Evolutionary conservation across 495 filamentous ascomycete species (phyloP), one percentile per base, ranked within the genome.

Genomic region (Aspergillus funiculosus): DNA sequence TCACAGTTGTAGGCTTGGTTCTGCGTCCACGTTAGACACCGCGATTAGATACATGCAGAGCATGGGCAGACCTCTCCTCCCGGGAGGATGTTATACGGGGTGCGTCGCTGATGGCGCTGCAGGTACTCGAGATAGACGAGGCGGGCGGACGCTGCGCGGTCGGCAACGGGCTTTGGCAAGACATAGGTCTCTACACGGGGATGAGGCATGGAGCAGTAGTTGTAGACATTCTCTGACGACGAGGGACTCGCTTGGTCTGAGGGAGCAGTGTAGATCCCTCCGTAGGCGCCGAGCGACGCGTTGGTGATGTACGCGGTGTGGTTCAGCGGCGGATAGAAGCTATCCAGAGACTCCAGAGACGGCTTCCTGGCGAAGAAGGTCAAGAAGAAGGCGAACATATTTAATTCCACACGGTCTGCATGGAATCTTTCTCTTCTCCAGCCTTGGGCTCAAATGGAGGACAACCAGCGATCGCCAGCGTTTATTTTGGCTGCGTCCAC

Each of bases 151-250:
- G 61, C 52, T 4, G 59, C 52, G 2, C 57, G 51, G 6, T 67
- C 60, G 4, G 51, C 41, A 9, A 69, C 48, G 6, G 62, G 57
- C 5, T 39, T 43, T 0, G 68, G 68, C 13, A 63, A 43, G 9
- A 51, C 6, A 29, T 72, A 72, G 20, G 66, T 59, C 10, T 62
- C 40, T 14, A 41, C 36, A 18, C 60, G 66, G 4, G 68, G 68
- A 54, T 72, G 68, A n/a, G 68, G 68, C 68, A 72, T 72, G 4
- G 62, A 57, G 22, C 68, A 72, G 43, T 72, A 72, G 34, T 70
- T 63, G 44, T 72, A 72, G 20, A 44, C 54, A 21, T n/a, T n/a
- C n/a, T n/a, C 62, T 61, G 5, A 61, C 60, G 0, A n/a, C n/a
- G n/a, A n/a, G n/a, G n/a, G 46, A 15, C 59, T 62, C 2, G 68